phyloP scores from a whole-genome alignment of 2,329 filamentous ascomycete genomes.

The Cryphonectria japonica region DNA sequence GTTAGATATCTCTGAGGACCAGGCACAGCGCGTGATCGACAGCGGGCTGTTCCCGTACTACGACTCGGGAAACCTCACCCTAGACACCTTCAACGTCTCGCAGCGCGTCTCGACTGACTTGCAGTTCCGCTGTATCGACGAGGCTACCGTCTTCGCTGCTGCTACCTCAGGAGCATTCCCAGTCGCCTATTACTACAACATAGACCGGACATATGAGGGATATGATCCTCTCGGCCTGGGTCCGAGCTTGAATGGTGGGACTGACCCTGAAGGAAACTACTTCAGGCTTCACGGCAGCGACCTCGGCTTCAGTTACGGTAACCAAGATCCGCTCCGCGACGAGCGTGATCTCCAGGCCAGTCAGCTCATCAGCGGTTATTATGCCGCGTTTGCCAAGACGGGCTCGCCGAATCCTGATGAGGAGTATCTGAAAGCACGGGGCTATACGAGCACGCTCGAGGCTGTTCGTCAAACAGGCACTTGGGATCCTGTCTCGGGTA shows the following conservation, averaged over 20 bases:
- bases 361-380: conserved; percentile 27
- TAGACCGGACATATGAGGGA: conserved; percentile 21
- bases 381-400: conserved; percentile 20
- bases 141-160: conserved; percentile 56
- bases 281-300: conserved; percentile 26
- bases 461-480: conserved; percentile 19
- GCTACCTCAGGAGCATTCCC: conserved; percentile 22
- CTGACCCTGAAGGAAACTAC: conserved; percentile 21
- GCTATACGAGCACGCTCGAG: conserved; percentile 16
- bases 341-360: conserved; percentile 23
- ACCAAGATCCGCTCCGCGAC: conserved; percentile 21
- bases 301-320: conserved; percentile 26
- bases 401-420: conserved; percentile 22
- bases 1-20: conserved; percentile 49
- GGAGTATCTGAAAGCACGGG: conserved; percentile 16
- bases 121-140: conserved; percentile 58
- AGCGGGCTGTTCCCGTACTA: conserved; percentile 53
- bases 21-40: conserved; percentile 46
- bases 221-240: conserved; percentile 24
- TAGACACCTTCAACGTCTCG: conserved; percentile 59
- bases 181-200: conserved; percentile 26
- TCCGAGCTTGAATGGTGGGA: conserved; percentile 15
- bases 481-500: conserved; percentile 18
- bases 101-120: conserved; percentile 56
- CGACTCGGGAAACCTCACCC: conserved; percentile 52